phyloP scores from a whole-genome alignment of 441 rosid genomes.

The Brassica hybrid region DNA sequence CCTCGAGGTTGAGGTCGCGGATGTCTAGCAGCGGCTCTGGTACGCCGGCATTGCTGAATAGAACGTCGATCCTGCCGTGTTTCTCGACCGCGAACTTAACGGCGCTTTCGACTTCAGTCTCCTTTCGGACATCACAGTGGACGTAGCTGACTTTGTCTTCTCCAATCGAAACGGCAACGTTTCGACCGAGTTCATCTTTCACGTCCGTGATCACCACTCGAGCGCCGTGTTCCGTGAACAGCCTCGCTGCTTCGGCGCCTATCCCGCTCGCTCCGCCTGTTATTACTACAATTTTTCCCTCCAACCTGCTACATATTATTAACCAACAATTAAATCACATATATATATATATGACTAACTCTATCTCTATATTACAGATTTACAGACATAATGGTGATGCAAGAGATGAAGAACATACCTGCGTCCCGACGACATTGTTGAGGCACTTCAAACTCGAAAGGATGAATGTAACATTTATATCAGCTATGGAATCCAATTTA shows the following conservation, averaged over 20 bases:
- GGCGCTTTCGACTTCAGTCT: conserved; percentile 42
- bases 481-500: neutral
- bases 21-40: conserved; percentile 32
- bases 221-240: conserved; percentile 45
- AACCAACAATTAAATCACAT: neutral
- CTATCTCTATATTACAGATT: neutral
- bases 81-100: conserved; percentile 43
- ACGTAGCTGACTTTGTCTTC: too few species aligned
- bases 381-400: neutral
- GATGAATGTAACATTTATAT: neutral
- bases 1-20: conserved; percentile 37
- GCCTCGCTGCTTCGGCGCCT: conserved; percentile 43
- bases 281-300: conserved; percentile 43
- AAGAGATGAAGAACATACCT: conserved; percentile 11
- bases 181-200: conserved; percentile 34
- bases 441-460: neutral
- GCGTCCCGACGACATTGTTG: neutral
- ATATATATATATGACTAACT: too few species aligned
- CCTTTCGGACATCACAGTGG: conserved; percentile 45
- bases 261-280: conserved; percentile 47
- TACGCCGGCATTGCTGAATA: conserved; percentile 55
- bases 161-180: too few species aligned
- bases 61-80: conserved; percentile 52
- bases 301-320: conserved; percentile 28
- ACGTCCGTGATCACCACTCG: conserved; percentile 43